Percentiles rank a stretch among this genome's conserved stretches.
phyloP scores from a whole-genome alignment of 2,329 filamentous ascomycete genomes.

The Pestalotiopsis sp. region DNA sequence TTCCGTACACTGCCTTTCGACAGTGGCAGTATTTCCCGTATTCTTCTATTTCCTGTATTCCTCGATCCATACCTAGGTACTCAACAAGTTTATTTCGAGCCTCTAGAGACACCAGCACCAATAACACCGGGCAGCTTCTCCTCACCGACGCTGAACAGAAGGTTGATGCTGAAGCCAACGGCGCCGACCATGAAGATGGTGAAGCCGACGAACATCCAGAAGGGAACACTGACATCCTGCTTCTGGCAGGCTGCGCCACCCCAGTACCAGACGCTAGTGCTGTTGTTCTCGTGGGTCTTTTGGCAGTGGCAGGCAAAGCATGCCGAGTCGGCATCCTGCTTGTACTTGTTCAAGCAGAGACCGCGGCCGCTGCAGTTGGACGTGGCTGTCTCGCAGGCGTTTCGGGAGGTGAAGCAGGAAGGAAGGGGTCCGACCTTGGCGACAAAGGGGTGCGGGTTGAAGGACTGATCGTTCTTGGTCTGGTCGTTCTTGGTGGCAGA shows the following conservation, averaged over 20 bases:
- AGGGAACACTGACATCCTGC: slow-evolving; percentile 84
- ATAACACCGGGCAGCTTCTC: slow-evolving; percentile 92
- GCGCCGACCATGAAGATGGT: slow-evolving; percentile 70
- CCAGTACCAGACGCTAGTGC: slow-evolving; percentile 69
- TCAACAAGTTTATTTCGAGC: slow-evolving; percentile 55
- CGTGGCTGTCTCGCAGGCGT: slow-evolving; percentile 71
- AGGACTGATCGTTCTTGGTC: slow-evolving; percentile 25
- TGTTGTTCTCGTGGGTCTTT: slow-evolving; percentile 53
- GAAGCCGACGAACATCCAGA: slow-evolving; percentile 83
- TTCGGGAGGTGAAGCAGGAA: slow-evolving; percentile 73
- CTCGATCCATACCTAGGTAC: not conserved
- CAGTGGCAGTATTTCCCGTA: slow-evolving; percentile 2
- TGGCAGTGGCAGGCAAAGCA: slow-evolving; percentile 84
- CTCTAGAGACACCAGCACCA: slow-evolving; percentile 82
- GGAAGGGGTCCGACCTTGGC: slow-evolving; percentile 54
- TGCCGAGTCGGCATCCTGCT: slow-evolving; percentile 38
- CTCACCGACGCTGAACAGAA: slow-evolving; percentile 83
- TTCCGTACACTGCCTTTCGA: not conserved
- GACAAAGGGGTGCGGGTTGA: slow-evolving; percentile 27
- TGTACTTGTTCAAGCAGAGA: slow-evolving; percentile 68
- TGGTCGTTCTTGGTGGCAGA: slow-evolving; percentile 33
- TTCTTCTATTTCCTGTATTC: not conserved
- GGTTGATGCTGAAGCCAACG: slow-evolving; percentile 70
- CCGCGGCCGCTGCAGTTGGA: slow-evolving; percentile 84
- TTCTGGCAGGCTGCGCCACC: slow-evolving; percentile 88